phyloP scores from a whole-genome alignment of 306 rosid genomes.

The Cyclanthera cordifolia region DNA sequence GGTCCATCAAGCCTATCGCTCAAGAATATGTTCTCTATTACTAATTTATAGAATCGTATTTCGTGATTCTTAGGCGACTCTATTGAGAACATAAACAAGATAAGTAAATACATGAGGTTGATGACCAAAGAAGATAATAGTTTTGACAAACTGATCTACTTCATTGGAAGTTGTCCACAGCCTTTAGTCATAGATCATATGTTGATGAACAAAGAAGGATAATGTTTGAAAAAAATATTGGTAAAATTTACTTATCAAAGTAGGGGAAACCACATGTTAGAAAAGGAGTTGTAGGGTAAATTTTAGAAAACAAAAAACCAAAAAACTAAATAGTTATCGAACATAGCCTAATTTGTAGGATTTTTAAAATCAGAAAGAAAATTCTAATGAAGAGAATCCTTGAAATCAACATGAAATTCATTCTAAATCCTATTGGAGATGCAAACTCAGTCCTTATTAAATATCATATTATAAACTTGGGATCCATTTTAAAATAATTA shows the following conservation, averaged over 20 bases:
- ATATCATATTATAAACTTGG: background rate
- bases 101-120: background rate
- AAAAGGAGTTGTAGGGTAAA: too few relatives aligned
- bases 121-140: background rate
- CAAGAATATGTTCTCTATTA: conserved; percentile 61
- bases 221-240: too few relatives aligned
- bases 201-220: too few relatives aligned
- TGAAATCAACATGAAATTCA: background rate
- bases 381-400: background rate
- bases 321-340: too few relatives aligned
- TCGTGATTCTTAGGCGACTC: conserved; percentile 70
- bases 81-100: conserved; percentile 22
- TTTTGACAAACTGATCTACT: too few relatives aligned
- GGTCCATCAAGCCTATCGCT: conserved; percentile 85
- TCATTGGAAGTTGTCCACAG: too few relatives aligned
- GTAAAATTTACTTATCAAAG: too few relatives aligned
- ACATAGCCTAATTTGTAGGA: too few relatives aligned
- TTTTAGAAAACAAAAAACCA: too few relatives aligned
- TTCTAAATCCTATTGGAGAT: background rate
- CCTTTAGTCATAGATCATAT: too few relatives aligned
- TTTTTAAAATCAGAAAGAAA: background rate
- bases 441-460: background rate
- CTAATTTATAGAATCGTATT: conserved; percentile 59
- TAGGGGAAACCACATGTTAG: too few relatives aligned
- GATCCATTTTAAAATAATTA: too few relatives aligned